phyloP scores from a whole-genome alignment of 345 rosid species.

The Combretum micranthum region DNA sequence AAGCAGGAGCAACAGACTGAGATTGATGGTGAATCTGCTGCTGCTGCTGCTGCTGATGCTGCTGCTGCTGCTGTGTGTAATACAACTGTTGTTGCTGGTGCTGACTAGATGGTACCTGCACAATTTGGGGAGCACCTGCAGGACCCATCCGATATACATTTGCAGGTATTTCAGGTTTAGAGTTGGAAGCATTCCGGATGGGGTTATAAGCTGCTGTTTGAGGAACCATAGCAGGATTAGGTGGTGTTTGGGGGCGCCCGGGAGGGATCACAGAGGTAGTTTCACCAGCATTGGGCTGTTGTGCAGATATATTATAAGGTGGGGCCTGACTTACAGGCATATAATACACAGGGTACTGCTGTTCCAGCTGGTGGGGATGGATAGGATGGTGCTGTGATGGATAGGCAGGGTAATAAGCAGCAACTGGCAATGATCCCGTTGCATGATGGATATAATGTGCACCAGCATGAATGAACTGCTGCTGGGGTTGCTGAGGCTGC shows the following conservation, averaged over 20 bases:
- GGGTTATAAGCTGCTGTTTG: conserved; percentile 47
- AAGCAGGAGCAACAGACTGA: conserved; percentile 51
- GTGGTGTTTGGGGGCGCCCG: conserved; percentile 47
- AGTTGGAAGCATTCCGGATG: conserved; percentile 44
- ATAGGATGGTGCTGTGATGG: conserved; percentile 73
- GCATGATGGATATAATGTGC: conserved; percentile 71
- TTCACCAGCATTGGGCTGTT: conserved; percentile 52
- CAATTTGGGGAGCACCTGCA: conserved; percentile 45
- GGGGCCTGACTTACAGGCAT: conserved; percentile 54
- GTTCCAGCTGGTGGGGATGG: conserved; percentile 65
- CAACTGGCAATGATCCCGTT: conserved; percentile 46
- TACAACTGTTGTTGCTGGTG: conserved; percentile 78
- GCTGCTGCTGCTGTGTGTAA: conserved; percentile 50
- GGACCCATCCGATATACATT: conserved; percentile 57
- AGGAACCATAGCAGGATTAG: conserved; percentile 45
- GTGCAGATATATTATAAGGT: conserved; percentile 54
- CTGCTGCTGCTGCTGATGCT: conserved; percentile 49
- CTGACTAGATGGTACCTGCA: conserved; percentile 61
- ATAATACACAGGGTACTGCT: conserved; percentile 79
- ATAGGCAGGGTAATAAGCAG: conserved; percentile 65
- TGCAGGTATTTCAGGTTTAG: conserved; percentile 64
- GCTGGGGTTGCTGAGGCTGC: conserved; percentile 42
- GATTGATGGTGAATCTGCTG: conserved; percentile 65
- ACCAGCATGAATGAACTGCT: conserved; percentile 64
- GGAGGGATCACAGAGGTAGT: conserved; percentile 34